phyloP scores from a whole-genome alignment of 257 asterid species.

The Lycium ferocissimum region DNA sequence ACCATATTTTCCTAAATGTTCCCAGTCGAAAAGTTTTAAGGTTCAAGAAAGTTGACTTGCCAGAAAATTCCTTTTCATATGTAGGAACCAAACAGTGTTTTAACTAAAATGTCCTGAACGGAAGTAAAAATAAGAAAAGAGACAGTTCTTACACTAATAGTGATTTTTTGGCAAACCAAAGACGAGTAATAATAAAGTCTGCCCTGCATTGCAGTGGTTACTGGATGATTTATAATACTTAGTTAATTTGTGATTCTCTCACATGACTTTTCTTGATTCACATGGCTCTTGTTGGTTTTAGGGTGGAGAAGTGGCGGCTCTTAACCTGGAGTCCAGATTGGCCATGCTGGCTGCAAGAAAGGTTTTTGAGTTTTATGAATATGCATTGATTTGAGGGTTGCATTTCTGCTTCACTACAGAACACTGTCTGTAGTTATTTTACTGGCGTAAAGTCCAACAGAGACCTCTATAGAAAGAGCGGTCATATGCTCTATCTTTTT shows the following conservation, averaged over 20 bases:
- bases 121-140: background rate
- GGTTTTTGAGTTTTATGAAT: conserved; percentile 50
- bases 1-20: background rate
- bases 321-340: conserved; percentile 73
- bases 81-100: background rate
- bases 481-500: conserved; percentile 7
- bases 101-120: background rate
- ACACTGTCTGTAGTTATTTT: conserved; percentile 2
- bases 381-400: background rate
- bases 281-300: conserved; percentile 41
- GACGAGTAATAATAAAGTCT: background rate
- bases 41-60: conserved; percentile 5
- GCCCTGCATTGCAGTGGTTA: background rate
- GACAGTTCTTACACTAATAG: background rate
- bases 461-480: background rate
- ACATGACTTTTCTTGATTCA: conserved; percentile 19
- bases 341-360: conserved; percentile 83
- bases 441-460: conserved; percentile 20
- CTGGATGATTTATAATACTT: background rate
- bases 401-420: conserved; percentile 15
- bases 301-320: conserved; percentile 87
- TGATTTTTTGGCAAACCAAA: background rate
- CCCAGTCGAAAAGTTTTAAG: background rate
- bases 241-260: background rate
- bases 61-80: conserved; percentile 7